Percentiles rank a stretch among this genome's conserved stretches.
These are phyloP conservation scores for Metschnikowia reukaufii DNA, from an alignment of 805 yeast genomes.

Conservation along the genomic window DNA sequence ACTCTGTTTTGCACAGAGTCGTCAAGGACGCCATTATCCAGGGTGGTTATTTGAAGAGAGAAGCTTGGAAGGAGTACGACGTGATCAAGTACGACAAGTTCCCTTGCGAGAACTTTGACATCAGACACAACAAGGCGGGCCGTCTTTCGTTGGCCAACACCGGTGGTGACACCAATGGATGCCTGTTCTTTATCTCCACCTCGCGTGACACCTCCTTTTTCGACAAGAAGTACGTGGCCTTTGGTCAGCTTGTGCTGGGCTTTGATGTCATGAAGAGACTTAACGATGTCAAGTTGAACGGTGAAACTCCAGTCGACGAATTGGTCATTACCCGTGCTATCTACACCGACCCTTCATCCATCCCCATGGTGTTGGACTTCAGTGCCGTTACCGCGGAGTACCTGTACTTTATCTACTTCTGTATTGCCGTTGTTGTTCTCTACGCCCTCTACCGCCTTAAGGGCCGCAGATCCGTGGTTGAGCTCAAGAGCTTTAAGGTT, in stretches of 20 bases:
- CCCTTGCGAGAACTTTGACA: slow-evolving; percentile 27
- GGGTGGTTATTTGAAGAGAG: slow-evolving; percentile 32
- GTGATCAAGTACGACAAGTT: slow-evolving; percentile 24
- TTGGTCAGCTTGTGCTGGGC: slow-evolving; percentile 28
- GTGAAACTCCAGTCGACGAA: slow-evolving; percentile 11
- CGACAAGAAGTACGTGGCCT: slow-evolving; percentile 28
- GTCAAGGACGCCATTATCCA: slow-evolving; percentile 40
- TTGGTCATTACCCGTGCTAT: slow-evolving; percentile 9
- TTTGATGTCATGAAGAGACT: slow-evolving; percentile 18
- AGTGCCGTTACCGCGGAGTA: slow-evolving; percentile 14
- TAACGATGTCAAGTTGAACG: slow-evolving; percentile 11
- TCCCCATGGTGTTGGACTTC: slow-evolving; percentile 4
- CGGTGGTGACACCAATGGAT: slow-evolving; percentile 27
- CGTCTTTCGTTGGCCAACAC: slow-evolving; percentile 34
- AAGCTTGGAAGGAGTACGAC: slow-evolving; percentile 21
- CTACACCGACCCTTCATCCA: slow-evolving; percentile 4
- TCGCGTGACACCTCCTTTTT: slow-evolving; percentile 14
- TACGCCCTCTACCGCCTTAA: slow-evolving; percentile 10
- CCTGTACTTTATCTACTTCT: slow-evolving; percentile 14
- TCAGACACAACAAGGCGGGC: slow-evolving; percentile 30
- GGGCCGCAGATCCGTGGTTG: slow-evolving; percentile 16
- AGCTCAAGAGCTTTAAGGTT: slow-evolving; percentile 17
- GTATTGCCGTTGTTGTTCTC: slow-evolving; percentile 3
- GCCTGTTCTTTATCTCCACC: slow-evolving; percentile 26
- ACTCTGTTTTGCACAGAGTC: slow-evolving; percentile 34